Base-by-base conservation (phyloP, 1,139 yeast genomes). In the Hyphopichia fennica region DNA sequence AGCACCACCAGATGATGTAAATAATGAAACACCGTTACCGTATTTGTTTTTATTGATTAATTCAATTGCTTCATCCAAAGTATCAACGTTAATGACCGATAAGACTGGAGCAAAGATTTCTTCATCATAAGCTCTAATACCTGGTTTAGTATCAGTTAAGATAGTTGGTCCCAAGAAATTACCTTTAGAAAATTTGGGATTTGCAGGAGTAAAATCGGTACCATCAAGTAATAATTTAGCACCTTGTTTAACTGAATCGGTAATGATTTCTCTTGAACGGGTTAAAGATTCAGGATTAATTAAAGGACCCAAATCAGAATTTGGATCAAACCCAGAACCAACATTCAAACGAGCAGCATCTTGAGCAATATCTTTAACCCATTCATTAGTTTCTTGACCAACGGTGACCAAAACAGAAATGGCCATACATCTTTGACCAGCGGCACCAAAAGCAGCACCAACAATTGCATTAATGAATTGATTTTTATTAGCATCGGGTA, bases 401-500 rank as follows among this genome's bases (percentile, higher is more conserved):
- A 85, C 90, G n/a, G 89, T 79, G 17, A 84, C 88, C 48, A 84
- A 72, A 4, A 82, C 89, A 14, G 87, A 80, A 38, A 86, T 81
- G 13, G 91, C 91, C 91, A 85, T 84, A 65, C 93, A 84, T 62
- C 93, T 78, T 69, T 84, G 91, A 45, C 93, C 93, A 29, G 91
- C 91, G 46, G 93, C 93, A 34, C 93, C 93, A 56, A 86, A 85
- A 18, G 89, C 88, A 35, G 93, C 90, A 37, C 91, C 91, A 43
- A 74, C 82, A 35, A 84, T 67, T 22, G 88, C 84, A 58, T 81
- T 82, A 50, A 85, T 66, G 44, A 87, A 81, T 51, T 81, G 86
- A 48, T 67, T 63, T 61, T 80, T 81, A 65, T 82, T 77, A 28
- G 91, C 89, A 56, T 84, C 91, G 8, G 90, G 90, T 50, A 82